Evolutionary conservation across 768 basidiomycete species (phyloP).

Genomic region (Xerocomus brunneocitrinus): DNA sequence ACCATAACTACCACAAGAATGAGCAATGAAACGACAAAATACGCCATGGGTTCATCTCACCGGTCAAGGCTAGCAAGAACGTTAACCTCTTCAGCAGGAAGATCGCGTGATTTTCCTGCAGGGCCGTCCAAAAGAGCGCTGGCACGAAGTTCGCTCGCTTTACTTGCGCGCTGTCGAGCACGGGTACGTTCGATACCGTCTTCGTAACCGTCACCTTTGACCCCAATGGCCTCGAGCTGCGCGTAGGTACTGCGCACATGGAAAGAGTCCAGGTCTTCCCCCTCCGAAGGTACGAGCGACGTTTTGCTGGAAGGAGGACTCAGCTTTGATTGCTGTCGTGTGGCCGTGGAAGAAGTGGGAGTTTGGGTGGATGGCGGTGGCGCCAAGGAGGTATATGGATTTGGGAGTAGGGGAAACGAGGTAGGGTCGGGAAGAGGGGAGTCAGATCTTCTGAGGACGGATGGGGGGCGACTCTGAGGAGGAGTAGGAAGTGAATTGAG

Average conservation of each 20-base stretch:
- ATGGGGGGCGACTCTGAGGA: conserved; percentile 28
- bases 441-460: conserved; percentile 20
- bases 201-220: conserved; percentile 90
- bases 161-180: conserved; percentile 54
- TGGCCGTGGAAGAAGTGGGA: conserved; percentile 25
- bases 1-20: conserved; percentile 64
- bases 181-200: conserved; percentile 93
- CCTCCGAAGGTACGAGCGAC: conserved; percentile 68
- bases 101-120: conserved; percentile 58
- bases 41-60: conserved; percentile 40
- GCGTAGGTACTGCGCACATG: conserved; percentile 87
- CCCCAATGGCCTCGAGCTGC: conserved; percentile 82
- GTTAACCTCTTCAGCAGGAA: conserved; percentile 69
- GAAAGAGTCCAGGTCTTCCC: conserved; percentile 78
- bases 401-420: conserved; percentile 16
- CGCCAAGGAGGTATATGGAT: conserved; percentile 15
- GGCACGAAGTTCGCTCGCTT: conserved; percentile 56
- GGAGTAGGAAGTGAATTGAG: conserved; percentile 23
- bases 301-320: conserved; percentile 45
- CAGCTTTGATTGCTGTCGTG: conserved; percentile 25
- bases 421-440: conserved; percentile 21
- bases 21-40: conserved; percentile 7
- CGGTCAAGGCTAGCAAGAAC: conserved; percentile 79
- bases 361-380: conserved; percentile 37
- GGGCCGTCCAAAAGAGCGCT: conserved; percentile 52